Base-by-base conservation (phyloP, 345 rosid species). In the Citrus maxima region DNA sequence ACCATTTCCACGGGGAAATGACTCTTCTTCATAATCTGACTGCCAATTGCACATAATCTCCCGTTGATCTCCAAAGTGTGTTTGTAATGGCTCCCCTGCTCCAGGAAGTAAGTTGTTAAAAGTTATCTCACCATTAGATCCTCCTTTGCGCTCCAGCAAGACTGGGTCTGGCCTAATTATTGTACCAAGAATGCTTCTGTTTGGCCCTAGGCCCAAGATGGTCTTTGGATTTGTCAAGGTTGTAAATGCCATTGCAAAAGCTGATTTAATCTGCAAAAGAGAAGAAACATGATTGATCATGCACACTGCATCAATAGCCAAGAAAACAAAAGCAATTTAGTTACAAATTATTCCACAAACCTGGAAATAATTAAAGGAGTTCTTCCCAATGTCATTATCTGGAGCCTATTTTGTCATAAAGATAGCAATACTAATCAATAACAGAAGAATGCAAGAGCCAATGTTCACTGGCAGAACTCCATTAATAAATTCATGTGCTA, bases 291-390 rank as follows among this genome's bases (percentile, higher is more conserved):
- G 6, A 73, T 22, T 35, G 13, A 58, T 35, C 66, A 73, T 19
- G 30, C 32, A 16, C 28, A 46, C 75, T 10, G 63, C 30, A 72
- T 35, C 21, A 56, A 21, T 2, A 28, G 38, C 10, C 32, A 21
- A 25, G 1, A 7, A 55, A 55, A 9, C 16, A 21, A 46, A 42
- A 42, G n/a, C 35, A 32, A 5, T 38, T 28, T 28, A 34, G 58
- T 40, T 70, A n/a, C 3, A 73, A 27, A 80, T 32, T 34, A 21
- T 38, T 35, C 69, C 64, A 77, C 80, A 78, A 75, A 95, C 99
- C 99, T 93, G 99, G 83, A 88, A 90, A 88, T 93, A 95, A 84
- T 95, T 95, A 84, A 86, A 95, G 10, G 99, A 95, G 84, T 77
- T 95, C 86, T 95, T 95, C 77, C 97, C 98, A 73, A 93, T 88